Percentiles rank a stretch among this genome's conserved stretches.
phyloP scores from a whole-genome alignment of 2,329 filamentous ascomycete species.

The Pyrenophora graminea region DNA sequence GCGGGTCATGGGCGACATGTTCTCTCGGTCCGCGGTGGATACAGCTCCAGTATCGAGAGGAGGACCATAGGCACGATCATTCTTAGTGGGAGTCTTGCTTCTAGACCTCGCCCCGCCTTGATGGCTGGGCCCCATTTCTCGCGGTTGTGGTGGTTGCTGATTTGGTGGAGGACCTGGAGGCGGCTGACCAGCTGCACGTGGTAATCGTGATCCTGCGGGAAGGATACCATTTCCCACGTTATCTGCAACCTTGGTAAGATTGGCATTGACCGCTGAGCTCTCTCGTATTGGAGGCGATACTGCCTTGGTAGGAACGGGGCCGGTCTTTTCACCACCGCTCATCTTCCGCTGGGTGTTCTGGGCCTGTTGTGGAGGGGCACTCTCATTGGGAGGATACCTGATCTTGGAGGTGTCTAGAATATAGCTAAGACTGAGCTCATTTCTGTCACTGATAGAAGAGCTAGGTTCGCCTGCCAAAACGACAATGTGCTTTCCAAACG shows the following conservation, averaged over 20 bases:
- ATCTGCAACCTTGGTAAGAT: constrained; percentile 44
- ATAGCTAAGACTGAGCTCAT: constrained; percentile 87
- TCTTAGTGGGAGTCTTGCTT: constrained; percentile 58
- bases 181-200: constrained; percentile 63
- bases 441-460: constrained; percentile 76
- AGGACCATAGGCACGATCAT: constrained; percentile 52
- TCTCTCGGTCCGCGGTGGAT: constrained; percentile 53
- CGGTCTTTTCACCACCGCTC: constrained; percentile 53
- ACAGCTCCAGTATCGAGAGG: constrained; percentile 47
- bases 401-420: constrained; percentile 95
- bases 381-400: constrained; percentile 82
- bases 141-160: constrained; percentile 64
- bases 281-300: constrained; percentile 48
- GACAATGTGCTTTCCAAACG: constrained; percentile 88
- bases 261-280: constrained; percentile 45
- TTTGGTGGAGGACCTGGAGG: constrained; percentile 67
- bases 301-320: constrained; percentile 44
- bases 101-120: constrained; percentile 28
- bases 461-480: constrained; percentile 94
- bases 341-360: constrained; percentile 48
- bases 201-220: constrained; percentile 60
- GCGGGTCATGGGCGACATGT: constrained; percentile 53
- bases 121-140: constrained; percentile 48
- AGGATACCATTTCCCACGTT: constrained; percentile 31
- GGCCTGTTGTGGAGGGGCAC: constrained; percentile 36